Evolutionary conservation across 306 rosid species (phyloP).

Genomic region (Phaseolus lunatus): DNA sequence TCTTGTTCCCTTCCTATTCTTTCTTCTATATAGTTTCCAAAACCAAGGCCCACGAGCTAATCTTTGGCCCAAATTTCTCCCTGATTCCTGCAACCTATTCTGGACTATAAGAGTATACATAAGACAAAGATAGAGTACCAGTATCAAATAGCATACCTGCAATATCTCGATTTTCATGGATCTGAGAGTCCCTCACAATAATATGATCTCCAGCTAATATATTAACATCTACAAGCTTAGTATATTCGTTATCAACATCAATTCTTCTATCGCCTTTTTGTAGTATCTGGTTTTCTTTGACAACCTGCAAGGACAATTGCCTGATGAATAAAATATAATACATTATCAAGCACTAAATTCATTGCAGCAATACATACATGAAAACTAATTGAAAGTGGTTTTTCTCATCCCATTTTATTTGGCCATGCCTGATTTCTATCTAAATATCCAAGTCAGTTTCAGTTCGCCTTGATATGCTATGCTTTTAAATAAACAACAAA

Average conservation of each 20-base stretch:
- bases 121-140: background rate
- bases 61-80: too few relatives aligned
- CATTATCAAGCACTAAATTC: constrained; percentile 28
- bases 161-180: constrained; percentile 96
- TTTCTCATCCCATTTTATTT: background rate
- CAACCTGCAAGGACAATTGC: constrained; percentile 65
- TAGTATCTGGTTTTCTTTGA: constrained; percentile 94
- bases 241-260: constrained; percentile 69
- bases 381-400: background rate
- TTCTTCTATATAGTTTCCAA: too few relatives aligned
- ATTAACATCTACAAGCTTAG: constrained; percentile 80
- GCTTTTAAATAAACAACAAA: constrained; percentile 27
- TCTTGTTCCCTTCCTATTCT: too few relatives aligned
- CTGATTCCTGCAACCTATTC: too few relatives aligned
- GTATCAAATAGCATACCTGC: constrained; percentile 66
- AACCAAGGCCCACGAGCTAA: too few relatives aligned
- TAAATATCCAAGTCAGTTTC: constrained; percentile 16
- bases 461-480: constrained; percentile 8
- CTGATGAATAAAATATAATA: background rate
- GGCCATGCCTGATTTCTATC: background rate
- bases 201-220: constrained; percentile 95
- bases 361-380: constrained; percentile 9
- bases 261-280: constrained; percentile 80
- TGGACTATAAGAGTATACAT: too few relatives aligned
- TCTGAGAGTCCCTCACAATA: constrained; percentile 87